phyloP scores from a whole-genome alignment of 768 basidiomycete species.

The Lentinula sp. region DNA sequence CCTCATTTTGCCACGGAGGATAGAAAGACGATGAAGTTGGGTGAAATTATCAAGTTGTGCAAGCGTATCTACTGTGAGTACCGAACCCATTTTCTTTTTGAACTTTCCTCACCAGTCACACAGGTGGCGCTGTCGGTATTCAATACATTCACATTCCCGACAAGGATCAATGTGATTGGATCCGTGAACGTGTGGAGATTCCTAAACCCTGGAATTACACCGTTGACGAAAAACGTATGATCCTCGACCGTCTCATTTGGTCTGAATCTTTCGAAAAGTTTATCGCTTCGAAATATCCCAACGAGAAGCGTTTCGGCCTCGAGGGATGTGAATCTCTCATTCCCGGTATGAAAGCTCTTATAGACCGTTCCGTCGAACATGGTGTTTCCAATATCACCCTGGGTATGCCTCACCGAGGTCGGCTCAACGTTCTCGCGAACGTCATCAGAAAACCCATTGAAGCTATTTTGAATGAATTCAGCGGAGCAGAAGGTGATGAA shows the following conservation, averaged over 20 bases:
- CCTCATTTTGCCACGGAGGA: slow-evolving; percentile 91
- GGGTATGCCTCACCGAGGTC: slow-evolving; percentile 99
- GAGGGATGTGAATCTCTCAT: slow-evolving; percentile 97
- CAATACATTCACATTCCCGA: slow-evolving; percentile 96
- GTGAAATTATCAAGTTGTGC: slow-evolving; percentile 87
- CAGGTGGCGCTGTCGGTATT: slow-evolving; percentile 83
- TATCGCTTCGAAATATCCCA: slow-evolving; percentile 97
- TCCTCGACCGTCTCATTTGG: slow-evolving; percentile 98
- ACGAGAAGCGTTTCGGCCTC: slow-evolving; percentile 98
- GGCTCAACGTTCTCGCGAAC: slow-evolving; percentile 95
- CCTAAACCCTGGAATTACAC: slow-evolving; percentile 98
- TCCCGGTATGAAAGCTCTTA: slow-evolving; percentile 99
- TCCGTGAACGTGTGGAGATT: slow-evolving; percentile 90
- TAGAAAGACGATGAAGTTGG: slow-evolving; percentile 78
- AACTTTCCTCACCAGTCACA: not conserved
- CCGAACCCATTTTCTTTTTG: not conserved
- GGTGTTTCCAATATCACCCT: slow-evolving; percentile 96
- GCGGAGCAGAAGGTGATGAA: slow-evolving; percentile 65
- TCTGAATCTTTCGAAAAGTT: slow-evolving; percentile 99
- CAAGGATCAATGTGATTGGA: slow-evolving; percentile 99
- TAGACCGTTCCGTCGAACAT: slow-evolving; percentile 95
- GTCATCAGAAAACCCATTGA: slow-evolving; percentile 98
- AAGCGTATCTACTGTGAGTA: slow-evolving; percentile 90
- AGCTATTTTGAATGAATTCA: slow-evolving; percentile 96
- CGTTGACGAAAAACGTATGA: slow-evolving; percentile 98